These are phyloP conservation scores for Trypanosoma cruzi DNA, from an alignment of 208 protist species.

Conservation along the genomic window DNA sequence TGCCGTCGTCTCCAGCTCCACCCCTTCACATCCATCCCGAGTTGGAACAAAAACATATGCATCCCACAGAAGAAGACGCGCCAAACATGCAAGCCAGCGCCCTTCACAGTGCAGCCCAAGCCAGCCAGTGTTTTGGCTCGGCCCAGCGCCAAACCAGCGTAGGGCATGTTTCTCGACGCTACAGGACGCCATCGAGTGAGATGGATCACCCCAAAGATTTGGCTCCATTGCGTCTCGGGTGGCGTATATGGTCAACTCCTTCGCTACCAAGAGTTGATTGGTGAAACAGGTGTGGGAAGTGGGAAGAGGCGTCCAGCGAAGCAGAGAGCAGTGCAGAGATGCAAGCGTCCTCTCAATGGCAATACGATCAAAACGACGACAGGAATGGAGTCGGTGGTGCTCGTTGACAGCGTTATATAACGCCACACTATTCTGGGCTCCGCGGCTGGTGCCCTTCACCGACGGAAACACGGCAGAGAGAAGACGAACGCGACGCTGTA, in stretches of 20 bases:
- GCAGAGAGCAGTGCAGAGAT: constrained; percentile 37
- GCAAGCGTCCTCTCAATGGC: constrained; percentile 52
- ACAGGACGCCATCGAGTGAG: constrained; percentile 18
- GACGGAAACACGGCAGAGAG: constrained; percentile 61
- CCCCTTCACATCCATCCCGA: background rate
- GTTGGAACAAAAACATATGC: constrained; percentile 39
- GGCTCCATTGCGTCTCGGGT: constrained; percentile 36
- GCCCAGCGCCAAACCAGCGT: constrained; percentile 16
- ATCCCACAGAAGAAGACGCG: constrained; percentile 69
- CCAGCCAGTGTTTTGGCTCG: constrained; percentile 32
- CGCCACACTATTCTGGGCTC: constrained; percentile 19
- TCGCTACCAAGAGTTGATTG: constrained; percentile 21
- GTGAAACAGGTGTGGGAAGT: constrained; percentile 26
- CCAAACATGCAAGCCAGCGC: constrained; percentile 64
- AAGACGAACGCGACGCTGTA: constrained; percentile 69
- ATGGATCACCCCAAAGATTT: constrained; percentile 46
- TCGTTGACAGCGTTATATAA: constrained; percentile 68
- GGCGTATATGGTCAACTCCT: constrained; percentile 22
- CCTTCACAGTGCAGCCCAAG: constrained; percentile 78
- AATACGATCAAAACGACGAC: constrained; percentile 60
- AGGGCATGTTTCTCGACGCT: constrained; percentile 58
- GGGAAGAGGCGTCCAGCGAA: constrained; percentile 72
- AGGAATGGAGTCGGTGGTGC: constrained; percentile 53
- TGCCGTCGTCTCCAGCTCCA: background rate
- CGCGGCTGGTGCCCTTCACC: background rate